Percentiles rank a stretch among this genome's conserved stretches.
Evolutionary conservation across 768 basidiomycete genomes (phyloP).

Genomic region (Agrocybe pediades): DNA sequence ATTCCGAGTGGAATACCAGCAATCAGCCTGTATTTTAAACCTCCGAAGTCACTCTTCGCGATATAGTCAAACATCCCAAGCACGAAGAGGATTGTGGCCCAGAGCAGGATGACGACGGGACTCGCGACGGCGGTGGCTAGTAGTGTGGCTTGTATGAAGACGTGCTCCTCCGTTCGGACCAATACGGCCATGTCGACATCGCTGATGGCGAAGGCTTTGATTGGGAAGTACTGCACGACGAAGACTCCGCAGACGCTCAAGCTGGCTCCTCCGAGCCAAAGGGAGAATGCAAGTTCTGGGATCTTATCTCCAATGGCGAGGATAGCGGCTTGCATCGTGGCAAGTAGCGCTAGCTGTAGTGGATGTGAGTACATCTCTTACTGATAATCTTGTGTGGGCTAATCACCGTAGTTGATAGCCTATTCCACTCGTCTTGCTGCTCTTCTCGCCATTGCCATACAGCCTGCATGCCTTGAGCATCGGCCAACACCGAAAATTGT

Average conservation of each 20-base stretch:
- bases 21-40: not conserved
- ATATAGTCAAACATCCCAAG: constrained; percentile 1
- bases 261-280: constrained; percentile 5
- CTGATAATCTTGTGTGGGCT: not conserved
- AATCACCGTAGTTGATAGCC: constrained; percentile 3
- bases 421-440: constrained; percentile 10
- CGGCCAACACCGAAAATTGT: not conserved
- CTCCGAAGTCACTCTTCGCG: not conserved
- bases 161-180: not conserved
- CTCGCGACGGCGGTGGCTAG: not conserved
- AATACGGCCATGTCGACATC: not conserved
- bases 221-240: constrained; percentile 14
- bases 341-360: constrained; percentile 3
- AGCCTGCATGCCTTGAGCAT: not conserved
- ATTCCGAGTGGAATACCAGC: not conserved
- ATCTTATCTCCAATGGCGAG: not conserved
- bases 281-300: constrained; percentile 1
- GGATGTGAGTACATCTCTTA: not conserved
- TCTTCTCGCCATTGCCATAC: constrained; percentile 2
- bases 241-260: constrained; percentile 8
- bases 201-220: not conserved
- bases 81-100: not conserved
- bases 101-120: not conserved
- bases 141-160: not conserved
- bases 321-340: constrained; percentile 9